Conservation (phyloP, 345 rosid species). For the Corymbia maculata region DNA sequence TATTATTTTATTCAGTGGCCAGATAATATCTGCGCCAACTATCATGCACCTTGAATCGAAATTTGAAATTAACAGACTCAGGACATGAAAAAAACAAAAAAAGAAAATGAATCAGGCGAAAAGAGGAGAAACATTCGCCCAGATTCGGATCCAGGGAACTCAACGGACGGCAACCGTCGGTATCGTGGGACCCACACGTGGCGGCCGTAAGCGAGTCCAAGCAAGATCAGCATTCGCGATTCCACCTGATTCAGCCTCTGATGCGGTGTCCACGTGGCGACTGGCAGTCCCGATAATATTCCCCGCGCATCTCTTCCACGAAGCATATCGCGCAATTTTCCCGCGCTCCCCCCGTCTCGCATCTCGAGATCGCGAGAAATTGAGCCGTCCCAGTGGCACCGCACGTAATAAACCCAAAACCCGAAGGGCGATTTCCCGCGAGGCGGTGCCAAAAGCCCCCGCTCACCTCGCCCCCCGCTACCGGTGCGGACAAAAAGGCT, state of each 20-base stretch:
- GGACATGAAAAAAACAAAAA: neutral
- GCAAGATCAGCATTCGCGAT: neutral
- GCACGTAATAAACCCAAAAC: neutral
- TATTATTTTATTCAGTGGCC: neutral
- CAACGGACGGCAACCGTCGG: neutral
- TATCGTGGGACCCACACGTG: neutral
- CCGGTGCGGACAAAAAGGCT: neutral
- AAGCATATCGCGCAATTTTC: neutral
- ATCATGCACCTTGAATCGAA: rapidly evolving
- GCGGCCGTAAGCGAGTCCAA: neutral
- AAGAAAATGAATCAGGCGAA: neutral
- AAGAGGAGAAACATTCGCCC: neutral
- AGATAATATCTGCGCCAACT: neutral
- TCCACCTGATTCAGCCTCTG: neutral
- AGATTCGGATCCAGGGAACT: neutral
- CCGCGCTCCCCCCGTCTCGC: neutral
- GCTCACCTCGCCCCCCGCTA: neutral
- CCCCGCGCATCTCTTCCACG: neutral
- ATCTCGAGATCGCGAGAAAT: neutral
- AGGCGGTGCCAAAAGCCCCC: neutral
- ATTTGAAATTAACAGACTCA: neutral
- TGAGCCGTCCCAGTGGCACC: neutral
- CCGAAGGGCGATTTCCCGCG: neutral
- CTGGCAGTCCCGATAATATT: neutral
- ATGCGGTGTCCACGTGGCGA: neutral